Evolutionary conservation across 805 yeast species (phyloP).

Genomic region (Zygoascus tannicola): DNA sequence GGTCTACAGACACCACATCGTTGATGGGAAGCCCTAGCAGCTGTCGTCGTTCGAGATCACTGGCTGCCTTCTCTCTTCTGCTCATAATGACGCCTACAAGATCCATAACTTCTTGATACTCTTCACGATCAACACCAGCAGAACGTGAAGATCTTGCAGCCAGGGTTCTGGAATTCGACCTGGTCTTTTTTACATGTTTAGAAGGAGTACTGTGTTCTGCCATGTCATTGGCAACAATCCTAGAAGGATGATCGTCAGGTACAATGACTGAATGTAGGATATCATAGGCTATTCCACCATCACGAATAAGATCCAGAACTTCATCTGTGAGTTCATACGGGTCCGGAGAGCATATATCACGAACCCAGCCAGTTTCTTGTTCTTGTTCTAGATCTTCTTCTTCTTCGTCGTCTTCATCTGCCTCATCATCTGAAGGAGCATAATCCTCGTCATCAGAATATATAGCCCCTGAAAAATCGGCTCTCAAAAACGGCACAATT

Average conservation of each 20-base stretch:
- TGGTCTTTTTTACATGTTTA: slow-evolving; percentile 1
- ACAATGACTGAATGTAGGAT: not conserved
- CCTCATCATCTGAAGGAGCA: not conserved
- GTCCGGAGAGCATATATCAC: too few relatives aligned
- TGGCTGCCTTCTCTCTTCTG: not conserved
- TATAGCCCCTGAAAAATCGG: too few relatives aligned
- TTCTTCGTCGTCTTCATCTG: not conserved
- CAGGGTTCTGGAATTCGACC: slow-evolving; percentile 5
- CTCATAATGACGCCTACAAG: not conserved
- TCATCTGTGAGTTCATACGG: slow-evolving; percentile 1
- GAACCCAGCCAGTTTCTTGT: too few relatives aligned
- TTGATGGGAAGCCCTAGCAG: not conserved
- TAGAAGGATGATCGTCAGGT: slow-evolving; percentile 1
- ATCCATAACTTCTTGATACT: not conserved
- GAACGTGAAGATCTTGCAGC: slow-evolving; percentile 1
- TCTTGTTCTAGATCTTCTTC: not conserved
- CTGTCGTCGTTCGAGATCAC: not conserved
- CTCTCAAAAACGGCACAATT: too few relatives aligned
- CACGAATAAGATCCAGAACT: not conserved
- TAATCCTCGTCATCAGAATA: slow-evolving; percentile 5
- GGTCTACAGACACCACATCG: not conserved
- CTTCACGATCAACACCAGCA: not conserved
- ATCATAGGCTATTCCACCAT: slow-evolving; percentile 2
- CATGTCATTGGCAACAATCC: not conserved
- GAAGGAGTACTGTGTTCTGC: not conserved